Evolutionary conservation across 2,329 filamentous ascomycete genomes (phyloP).

Genomic region (Talaromyces sp.): DNA sequence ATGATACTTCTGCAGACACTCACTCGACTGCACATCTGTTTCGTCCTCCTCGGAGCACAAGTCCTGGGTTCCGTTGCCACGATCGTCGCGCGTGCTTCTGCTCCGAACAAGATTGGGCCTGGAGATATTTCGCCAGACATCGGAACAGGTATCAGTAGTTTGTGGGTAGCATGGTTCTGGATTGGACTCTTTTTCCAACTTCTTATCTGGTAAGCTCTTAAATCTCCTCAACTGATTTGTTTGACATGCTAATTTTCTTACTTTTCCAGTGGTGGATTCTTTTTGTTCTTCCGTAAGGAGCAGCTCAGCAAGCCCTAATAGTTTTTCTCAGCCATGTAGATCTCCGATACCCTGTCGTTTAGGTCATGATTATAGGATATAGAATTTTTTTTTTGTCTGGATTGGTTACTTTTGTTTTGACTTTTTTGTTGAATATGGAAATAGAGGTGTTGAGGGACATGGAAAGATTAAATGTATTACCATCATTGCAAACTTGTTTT

Average conservation of each 20-base stretch:
- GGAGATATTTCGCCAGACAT: slow-evolving; percentile 59
- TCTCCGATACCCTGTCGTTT: background rate
- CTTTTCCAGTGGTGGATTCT: slow-evolving; percentile 29
- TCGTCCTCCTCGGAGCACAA: slow-evolving; percentile 55
- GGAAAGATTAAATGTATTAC: background rate
- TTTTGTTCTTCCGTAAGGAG: slow-evolving; percentile 41
- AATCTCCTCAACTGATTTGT: slow-evolving; percentile 21
- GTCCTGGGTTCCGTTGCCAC: slow-evolving; percentile 57
- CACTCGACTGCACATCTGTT: slow-evolving; percentile 59
- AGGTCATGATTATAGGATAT: background rate
- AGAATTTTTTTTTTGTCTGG: background rate
- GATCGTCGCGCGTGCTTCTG: slow-evolving; percentile 55
- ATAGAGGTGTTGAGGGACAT: background rate
- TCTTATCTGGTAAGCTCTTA: slow-evolving; percentile 51
- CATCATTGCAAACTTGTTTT: background rate
- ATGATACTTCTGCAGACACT: slow-evolving; percentile 63
- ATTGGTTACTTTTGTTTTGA: background rate
- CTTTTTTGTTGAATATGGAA: background rate
- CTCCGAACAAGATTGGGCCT: slow-evolving; percentile 56
- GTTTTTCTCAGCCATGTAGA: background rate
- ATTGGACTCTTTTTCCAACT: slow-evolving; percentile 53
- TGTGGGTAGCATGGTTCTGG: slow-evolving; percentile 56
- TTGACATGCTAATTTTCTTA: background rate
- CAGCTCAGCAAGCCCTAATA: slow-evolving; percentile 38
- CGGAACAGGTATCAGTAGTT: slow-evolving; percentile 39